These are phyloP conservation scores for Mortierella sp. DNA, from an alignment of 371 early-diverging fungal species.

Conservation along the genomic window DNA sequence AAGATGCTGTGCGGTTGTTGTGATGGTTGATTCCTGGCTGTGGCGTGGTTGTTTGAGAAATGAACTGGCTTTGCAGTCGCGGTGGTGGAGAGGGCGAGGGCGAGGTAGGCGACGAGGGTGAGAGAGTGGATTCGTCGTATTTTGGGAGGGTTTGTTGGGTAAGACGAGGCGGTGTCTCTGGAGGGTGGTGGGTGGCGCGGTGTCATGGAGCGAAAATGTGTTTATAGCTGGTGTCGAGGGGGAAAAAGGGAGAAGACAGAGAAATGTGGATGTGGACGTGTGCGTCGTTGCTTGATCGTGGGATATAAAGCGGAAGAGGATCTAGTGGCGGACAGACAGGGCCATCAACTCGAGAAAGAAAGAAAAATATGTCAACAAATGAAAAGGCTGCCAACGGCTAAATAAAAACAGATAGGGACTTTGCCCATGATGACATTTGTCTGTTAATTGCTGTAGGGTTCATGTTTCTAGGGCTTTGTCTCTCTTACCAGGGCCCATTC, in stretches of 20 bases:
- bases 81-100: not conserved
- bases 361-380: not conserved
- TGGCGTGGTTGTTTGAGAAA: not conserved
- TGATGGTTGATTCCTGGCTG: not conserved
- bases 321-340: not conserved
- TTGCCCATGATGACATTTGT: not conserved
- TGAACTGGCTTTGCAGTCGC: not conserved
- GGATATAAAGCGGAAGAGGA: too few species aligned
- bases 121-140: not conserved
- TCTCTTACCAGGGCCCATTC: not conserved
- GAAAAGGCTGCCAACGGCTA: not conserved
- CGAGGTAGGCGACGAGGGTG: not conserved
- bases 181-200: not conserved
- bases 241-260: not conserved
- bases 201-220: too few species aligned
- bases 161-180: not conserved
- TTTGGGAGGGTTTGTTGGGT: not conserved
- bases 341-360: not conserved
- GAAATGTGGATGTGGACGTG: not conserved
- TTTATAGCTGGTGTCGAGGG: not conserved
- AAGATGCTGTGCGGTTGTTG: not conserved
- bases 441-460: not conserved
- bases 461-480: not conserved
- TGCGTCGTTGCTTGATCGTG: not conserved
- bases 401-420: not conserved